Evolutionary conservation across 352 stramenopile species (phyloP).

Genomic region (Globisporangium recalcitrans): DNA sequence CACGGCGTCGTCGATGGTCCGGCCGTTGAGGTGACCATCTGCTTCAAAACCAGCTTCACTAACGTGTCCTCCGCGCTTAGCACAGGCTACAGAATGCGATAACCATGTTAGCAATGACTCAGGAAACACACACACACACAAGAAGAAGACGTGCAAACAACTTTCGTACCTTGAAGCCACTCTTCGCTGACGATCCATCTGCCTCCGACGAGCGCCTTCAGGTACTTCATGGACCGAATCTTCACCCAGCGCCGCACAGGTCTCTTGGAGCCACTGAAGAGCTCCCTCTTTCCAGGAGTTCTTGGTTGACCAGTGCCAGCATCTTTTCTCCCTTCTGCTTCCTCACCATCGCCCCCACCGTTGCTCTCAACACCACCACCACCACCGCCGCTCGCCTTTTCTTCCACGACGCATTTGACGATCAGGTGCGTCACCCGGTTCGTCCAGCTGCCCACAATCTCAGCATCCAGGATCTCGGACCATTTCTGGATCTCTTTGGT

Average conservation of each 20-base stretch:
- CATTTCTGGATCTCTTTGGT: constrained; percentile 44
- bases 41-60: constrained; percentile 52
- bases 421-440: constrained; percentile 77
- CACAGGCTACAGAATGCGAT: constrained; percentile 32
- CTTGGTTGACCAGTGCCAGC: background rate
- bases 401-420: constrained; percentile 61
- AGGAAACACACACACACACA: background rate
- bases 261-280: constrained; percentile 31
- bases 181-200: constrained; percentile 83
- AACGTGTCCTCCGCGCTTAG: constrained; percentile 26
- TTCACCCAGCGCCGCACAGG: constrained; percentile 61
- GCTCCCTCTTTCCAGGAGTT: constrained; percentile 33
- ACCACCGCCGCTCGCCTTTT: constrained; percentile 17
- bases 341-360: too few species aligned
- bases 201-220: constrained; percentile 72
- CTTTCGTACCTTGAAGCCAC: constrained; percentile 57
- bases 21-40: constrained; percentile 55
- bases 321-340: background rate
- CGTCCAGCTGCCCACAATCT: constrained; percentile 48
- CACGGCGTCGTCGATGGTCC: constrained; percentile 41
- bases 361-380: constrained; percentile 9
- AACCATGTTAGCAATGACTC: background rate
- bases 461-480: constrained; percentile 33
- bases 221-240: constrained; percentile 82
- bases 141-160: background rate